Base-by-base conservation (phyloP, 176 grass and related monocot genomes). In the Triticum dicoccoides region DNA sequence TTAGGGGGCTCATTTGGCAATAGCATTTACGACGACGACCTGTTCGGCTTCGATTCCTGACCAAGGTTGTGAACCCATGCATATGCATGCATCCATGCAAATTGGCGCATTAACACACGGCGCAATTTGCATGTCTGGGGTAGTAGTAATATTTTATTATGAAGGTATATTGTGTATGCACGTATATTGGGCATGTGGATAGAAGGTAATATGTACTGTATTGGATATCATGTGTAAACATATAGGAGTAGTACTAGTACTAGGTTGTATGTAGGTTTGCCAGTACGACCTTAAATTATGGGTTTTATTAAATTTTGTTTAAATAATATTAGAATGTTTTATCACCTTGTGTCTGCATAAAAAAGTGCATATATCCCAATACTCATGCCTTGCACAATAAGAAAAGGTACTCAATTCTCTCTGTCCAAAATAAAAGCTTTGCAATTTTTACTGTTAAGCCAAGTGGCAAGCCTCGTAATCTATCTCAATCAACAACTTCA, bases 41-140 rank as follows among this genome's bases (percentile, higher is more conserved):
- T 83, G 18, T 87, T 83, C 58, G 23, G 37, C 62, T 81, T 86
- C 65, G 65, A 83, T 82, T 56, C 32, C 6, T 74, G 77, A 93
- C 33, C 30, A 35, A 56, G 52, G 52, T 18, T 2, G 15, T 20
- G 52, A 12, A 39, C 37, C 47, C 70, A 18, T 34, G 69, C 54
- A 58, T 20, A 56, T 82, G 83, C 78, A 51, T 86, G 63, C 33
- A 45, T 81, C 2, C 38, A 41, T 39, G 42, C 65, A 52, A 15
- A 18, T 29, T 52, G 44, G 44, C 44, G 5, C 25, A 27, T 27
- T 27, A 11, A 23, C 12, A 14, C 9, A 38, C 69, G 37, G 44
- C 45, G 2, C n/a, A 45, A 39, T 70, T 70, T n/a, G 18, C 39
- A 73, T 74, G 70, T 41, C 17, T 74, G 69, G 37, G 6, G 30